Base-by-base conservation (phyloP, 2,329 filamentous ascomycete species). In the Cladosporium sp. region DNA sequence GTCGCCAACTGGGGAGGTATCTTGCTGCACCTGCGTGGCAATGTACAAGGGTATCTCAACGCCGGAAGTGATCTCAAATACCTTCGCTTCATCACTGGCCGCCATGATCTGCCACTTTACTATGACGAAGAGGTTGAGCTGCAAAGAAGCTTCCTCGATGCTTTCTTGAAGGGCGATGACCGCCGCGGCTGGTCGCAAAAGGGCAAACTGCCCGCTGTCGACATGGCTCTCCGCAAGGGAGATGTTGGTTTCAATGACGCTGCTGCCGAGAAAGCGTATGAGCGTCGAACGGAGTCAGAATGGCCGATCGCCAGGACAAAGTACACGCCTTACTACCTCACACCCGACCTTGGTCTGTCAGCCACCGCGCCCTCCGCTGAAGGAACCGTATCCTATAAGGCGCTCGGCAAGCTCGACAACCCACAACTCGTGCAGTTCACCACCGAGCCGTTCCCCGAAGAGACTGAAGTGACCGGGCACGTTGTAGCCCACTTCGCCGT, bases 1-100 rank as follows among this genome's bases (percentile, higher is more conserved):
- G 87, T 89, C 0, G 87, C 81, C 0, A 89, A 89, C 69, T 89
- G 86, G 86, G 87, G 86, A 11, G 86, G 86, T 1, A 89, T 89
- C 50, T 70, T 86, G 3, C 77, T 90, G 1, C 87, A 90, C 64
- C 77, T 89, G 5, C 78, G 87, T 7, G 87, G 87, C 2, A 90
- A 90, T 63, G 78, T 90, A 7, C 79, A 87, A 65, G 87, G 87
- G 0, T 90, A 82, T 59, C 74, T 75, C 1, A 78, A 84, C 50
- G 86, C 87, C 0, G 84, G 85, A 0, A 89, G 86, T 0, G 77
- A 84, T 59, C 75, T 85, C 61, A 90, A 90, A 69, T 90, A 87
- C 63, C 76, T 90, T 0, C 81, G 87, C 6, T 84, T 89, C 69
- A 87, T 89, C 66, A 85, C 82, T 0, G 87, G 88, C 1, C 80